Evolutionary conservation across 345 rosid species (phyloP), one percentile per base, ranked within the genome.

Genomic region (Brassica rapa): DNA sequence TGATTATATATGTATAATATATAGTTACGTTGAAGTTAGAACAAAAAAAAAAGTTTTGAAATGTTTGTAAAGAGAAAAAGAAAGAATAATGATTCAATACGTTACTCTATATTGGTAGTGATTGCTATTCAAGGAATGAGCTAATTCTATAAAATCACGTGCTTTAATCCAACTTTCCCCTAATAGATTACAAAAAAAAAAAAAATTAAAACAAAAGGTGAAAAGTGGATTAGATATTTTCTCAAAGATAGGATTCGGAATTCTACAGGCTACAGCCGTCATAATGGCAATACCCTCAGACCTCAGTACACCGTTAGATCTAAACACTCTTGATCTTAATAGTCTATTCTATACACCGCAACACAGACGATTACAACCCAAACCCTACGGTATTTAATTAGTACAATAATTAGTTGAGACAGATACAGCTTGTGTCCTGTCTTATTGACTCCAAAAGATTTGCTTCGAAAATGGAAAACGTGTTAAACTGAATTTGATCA

Each of bases 191-290:
- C 4, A 19, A 19, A 37, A 0, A 19, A 23, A 1, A 57, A 59
- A n/a, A 49, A 2, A 57, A 0, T n/a, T 15, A 6, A 2, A 14
- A 35, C 46, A 66, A 27, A 11, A 1, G 0, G 10, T 16, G 0
- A 41, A 76, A 69, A 51, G 24, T 12, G n/a, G 55, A 53, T 64
- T 37, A 77, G 72, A 77, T 71, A 71, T 77, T 77, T 70, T 70
- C 6, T 7, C 2, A 1, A 0, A 5, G 15, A 12, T 3, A 8
- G 19, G 19, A 19, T 19, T 19, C 19, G 19, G 19, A 19, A 19
- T 19, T 77, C 60, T 63, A 43, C 72, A 71, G 19, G 10, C 19
- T 49, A 64, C 76, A 53, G 63, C 51, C 41, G 27, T 65, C 66
- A 64, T 63, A 55, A 71, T 63, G 81, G 60, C 32, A 66, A 46